Evolutionary conservation across 345 rosid genomes (phyloP).

Genomic region (Hypericum androsaemum): DNA sequence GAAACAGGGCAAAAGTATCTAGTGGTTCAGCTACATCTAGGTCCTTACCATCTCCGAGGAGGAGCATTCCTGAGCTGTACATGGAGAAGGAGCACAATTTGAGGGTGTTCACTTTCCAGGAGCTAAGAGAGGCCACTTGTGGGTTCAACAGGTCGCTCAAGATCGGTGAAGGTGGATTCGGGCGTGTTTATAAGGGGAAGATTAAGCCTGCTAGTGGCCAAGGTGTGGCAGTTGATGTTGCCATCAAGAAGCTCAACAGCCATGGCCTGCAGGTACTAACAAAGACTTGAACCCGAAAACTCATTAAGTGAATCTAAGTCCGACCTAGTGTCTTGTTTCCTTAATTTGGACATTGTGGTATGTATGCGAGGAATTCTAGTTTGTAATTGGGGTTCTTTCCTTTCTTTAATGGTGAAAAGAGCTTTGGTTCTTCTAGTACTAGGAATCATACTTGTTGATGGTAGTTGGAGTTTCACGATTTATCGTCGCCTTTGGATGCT

Average conservation of each 20-base stretch:
- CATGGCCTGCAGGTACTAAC: slow-evolving; percentile 74
- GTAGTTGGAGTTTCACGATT: no score
- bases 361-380: no score
- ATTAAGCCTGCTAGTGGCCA: slow-evolving; percentile 37
- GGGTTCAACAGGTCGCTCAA: slow-evolving; percentile 49
- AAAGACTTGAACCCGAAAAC: no score
- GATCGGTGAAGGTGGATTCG: slow-evolving; percentile 95
- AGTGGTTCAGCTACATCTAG: slow-evolving; percentile 33
- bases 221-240: slow-evolving; percentile 45
- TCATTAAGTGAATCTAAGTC: neutral
- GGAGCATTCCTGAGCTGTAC: slow-evolving; percentile 57
- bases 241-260: slow-evolving; percentile 66
- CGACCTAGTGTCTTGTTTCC: neutral
- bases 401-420: no score
- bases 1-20: slow-evolving; percentile 13
- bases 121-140: slow-evolving; percentile 59
- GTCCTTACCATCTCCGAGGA: slow-evolving; percentile 40
- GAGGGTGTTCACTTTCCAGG: slow-evolving; percentile 55
- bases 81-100: slow-evolving; percentile 54
- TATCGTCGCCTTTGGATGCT: no score
- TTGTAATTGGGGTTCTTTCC: no score
- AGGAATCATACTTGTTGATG: no score
- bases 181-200: slow-evolving; percentile 59
- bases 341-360: no score
- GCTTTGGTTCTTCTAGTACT: no score